Conservation (phyloP, 73 alveolate genomes). For the Stentor roeselii region DNA sequence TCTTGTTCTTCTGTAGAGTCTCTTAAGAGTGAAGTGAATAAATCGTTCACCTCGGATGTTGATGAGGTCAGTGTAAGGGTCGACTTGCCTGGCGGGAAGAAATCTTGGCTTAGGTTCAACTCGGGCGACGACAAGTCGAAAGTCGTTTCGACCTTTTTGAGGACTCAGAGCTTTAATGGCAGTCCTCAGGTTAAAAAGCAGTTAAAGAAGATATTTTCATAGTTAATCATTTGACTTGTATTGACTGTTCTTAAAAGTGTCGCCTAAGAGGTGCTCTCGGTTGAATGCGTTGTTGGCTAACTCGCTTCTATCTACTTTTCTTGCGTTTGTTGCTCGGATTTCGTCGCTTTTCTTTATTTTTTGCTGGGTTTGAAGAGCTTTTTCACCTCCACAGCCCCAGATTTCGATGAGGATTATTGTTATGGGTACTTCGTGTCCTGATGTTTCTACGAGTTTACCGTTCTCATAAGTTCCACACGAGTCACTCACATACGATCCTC, state of each 20-base stretch:
- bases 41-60: neutral
- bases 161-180: neutral
- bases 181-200: neutral
- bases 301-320: slow-evolving; percentile 8
- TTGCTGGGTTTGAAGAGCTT: neutral
- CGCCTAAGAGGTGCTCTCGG: neutral
- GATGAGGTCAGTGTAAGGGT: neutral
- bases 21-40: neutral
- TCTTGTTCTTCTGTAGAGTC: neutral
- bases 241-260: slow-evolving; percentile 5
- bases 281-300: neutral
- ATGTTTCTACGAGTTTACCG: neutral
- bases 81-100: neutral
- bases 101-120: too few species aligned
- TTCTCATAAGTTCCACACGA: neutral
- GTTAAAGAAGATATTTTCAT: too few species aligned
- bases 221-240: neutral
- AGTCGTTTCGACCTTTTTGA: too few species aligned
- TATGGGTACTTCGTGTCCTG: neutral
- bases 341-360: neutral
- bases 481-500: neutral
- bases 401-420: neutral
- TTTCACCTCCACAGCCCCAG: slow-evolving; percentile 26
- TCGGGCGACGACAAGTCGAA: slow-evolving; percentile 1
- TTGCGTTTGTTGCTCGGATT: neutral